These are phyloP conservation scores for Microbotryum scabiosae DNA, from an alignment of 1,284 basidiomycete species.

Conservation along the genomic window DNA sequence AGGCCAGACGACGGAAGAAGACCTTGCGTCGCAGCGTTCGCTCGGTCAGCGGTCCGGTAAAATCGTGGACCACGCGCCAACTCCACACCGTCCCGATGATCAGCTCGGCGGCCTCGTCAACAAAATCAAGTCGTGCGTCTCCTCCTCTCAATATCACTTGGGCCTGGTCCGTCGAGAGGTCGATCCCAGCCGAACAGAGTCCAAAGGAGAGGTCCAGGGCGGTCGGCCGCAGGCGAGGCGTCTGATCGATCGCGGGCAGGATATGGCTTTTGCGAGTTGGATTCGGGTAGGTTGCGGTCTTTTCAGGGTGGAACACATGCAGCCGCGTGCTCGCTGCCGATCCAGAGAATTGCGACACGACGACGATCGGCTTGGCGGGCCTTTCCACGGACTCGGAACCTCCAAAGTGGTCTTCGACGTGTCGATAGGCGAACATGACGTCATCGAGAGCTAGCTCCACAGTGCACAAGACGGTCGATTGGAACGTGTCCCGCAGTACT, in stretches of 20 bases:
- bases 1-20: conserved; percentile 21
- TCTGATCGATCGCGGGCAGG: not conserved
- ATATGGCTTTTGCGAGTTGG: conserved; percentile 2
- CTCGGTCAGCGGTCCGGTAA: conserved; percentile 10
- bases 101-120: conserved; percentile 31
- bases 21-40: conserved; percentile 8
- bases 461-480: conserved; percentile 23
- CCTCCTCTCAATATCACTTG: conserved; percentile 3
- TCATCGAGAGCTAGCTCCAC: conserved; percentile 9
- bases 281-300: not conserved
- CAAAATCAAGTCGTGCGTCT: conserved; percentile 19
- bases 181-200: conserved; percentile 4
- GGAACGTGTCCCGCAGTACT: not conserved
- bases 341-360: conserved; percentile 2
- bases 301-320: conserved; percentile 16
- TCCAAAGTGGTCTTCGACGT: conserved; percentile 7
- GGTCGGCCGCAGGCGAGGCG: conserved; percentile 2
- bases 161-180: conserved; percentile 1
- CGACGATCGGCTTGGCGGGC: not conserved
- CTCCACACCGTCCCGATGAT: conserved; percentile 29
- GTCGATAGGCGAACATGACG: conserved; percentile 4
- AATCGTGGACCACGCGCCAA: conserved; percentile 28
- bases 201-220: conserved; percentile 18
- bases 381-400: not conserved
- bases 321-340: conserved; percentile 6